Conservation (phyloP, 768 basidiomycete species). For the Panaeolus papilionaceus region DNA sequence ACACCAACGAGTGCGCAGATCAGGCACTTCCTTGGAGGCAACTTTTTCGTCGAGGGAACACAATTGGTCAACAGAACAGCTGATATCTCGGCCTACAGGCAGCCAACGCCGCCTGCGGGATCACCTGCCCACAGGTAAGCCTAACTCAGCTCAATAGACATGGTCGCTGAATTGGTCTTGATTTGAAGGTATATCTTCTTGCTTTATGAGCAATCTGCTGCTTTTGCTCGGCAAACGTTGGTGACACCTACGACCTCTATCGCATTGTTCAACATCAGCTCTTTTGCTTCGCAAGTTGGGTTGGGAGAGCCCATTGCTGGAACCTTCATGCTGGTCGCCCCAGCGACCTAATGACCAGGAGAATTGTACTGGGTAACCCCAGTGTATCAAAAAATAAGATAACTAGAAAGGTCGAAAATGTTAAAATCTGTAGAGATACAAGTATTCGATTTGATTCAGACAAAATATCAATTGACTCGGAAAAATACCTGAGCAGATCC, state of each 20-base stretch:
- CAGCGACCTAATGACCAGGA: conserved; percentile 18
- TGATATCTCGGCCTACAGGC: conserved; percentile 44
- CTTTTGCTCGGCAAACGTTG: conserved; percentile 43
- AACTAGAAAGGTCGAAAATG: neutral
- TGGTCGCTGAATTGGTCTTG: neutral
- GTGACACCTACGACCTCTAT: conserved; percentile 41
- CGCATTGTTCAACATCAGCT: conserved; percentile 45
- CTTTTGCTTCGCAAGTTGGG: conserved; percentile 43
- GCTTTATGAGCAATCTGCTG: conserved; percentile 46
- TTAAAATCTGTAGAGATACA: neutral
- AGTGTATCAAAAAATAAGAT: neutral
- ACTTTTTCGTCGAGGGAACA: conserved; percentile 31
- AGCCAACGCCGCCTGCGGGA: conserved; percentile 47
- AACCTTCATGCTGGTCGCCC: conserved; percentile 52
- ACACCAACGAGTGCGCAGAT: conserved; percentile 45
- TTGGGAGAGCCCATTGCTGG: conserved; percentile 51
- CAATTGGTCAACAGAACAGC: conserved; percentile 47
- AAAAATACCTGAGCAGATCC: no score
- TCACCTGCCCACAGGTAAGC: conserved; percentile 50
- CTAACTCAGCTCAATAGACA: neutral
- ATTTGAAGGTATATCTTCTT: conserved; percentile 48
- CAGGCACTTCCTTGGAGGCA: conserved; percentile 51
- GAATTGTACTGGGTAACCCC: neutral
- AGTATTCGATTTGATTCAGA: neutral
- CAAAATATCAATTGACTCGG: no score